phyloP scores from a whole-genome alignment of 306 rosid species.

The Oxytropis ochrocephala region DNA sequence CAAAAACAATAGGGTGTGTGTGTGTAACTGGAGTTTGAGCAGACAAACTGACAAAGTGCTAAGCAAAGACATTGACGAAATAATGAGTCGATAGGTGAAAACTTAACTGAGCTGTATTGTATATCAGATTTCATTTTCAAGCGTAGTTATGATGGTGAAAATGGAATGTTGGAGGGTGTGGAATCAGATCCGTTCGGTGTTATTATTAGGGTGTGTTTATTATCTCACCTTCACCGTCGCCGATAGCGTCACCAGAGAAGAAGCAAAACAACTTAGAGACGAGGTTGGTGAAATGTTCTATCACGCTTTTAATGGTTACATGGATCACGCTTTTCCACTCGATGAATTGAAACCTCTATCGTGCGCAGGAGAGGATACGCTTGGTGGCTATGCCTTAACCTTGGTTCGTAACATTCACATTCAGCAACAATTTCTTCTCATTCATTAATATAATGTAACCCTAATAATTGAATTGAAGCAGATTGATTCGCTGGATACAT shows the following conservation, averaged over 20 bases:
- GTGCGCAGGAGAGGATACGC: constrained; percentile 78
- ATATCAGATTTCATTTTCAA: neutral
- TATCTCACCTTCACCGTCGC: constrained; percentile 24
- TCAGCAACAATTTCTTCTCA: neutral
- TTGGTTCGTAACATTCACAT: constrained; percentile 31
- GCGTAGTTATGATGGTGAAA: neutral
- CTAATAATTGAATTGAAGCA: constrained; percentile 7
- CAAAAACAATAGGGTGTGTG: neutral
- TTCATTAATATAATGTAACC: neutral
- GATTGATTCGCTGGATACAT: constrained; percentile 88
- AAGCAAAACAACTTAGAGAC: constrained; percentile 66
- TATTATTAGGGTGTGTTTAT: constrained; percentile 19
- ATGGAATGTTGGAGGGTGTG: constrained; percentile 35
- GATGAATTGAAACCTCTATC: constrained; percentile 84
- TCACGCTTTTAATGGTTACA: constrained; percentile 93
- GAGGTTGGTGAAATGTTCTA: constrained; percentile 91
- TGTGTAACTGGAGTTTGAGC: neutral
- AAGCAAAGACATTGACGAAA: neutral
- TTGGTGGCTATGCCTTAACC: constrained; percentile 94
- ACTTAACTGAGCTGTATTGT: neutral
- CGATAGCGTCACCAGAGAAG: constrained; percentile 58
- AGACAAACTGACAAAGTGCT: neutral
- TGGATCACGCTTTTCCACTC: constrained; percentile 87
- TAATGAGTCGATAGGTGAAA: neutral
- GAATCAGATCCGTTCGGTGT: constrained; percentile 32